Evolutionary conservation across 371 early-diverging fungal genomes (phyloP).

Genomic region (Mucor velutinosus): DNA sequence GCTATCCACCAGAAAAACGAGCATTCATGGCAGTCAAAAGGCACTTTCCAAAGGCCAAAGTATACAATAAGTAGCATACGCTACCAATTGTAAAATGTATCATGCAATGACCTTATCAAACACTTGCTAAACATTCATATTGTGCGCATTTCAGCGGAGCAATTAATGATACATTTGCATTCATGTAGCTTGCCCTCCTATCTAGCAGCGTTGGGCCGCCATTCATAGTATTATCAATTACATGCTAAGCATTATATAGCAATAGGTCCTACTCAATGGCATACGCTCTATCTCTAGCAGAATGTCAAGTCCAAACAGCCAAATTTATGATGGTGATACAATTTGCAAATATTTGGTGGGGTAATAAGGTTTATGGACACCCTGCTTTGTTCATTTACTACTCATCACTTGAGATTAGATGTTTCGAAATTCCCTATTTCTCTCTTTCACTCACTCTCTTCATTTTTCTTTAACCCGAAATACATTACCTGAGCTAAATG

Average conservation of each 20-base stretch:
- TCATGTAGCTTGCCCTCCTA: not conserved
- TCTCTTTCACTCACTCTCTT: too few species aligned
- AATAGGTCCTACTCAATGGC: not conserved
- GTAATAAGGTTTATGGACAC: not conserved
- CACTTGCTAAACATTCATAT: too few species aligned
- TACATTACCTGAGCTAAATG: not conserved
- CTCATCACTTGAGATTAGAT: not conserved
- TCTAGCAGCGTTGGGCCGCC: not conserved
- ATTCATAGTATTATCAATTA: not conserved
- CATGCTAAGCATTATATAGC: too few species aligned
- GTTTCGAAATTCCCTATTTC: not conserved
- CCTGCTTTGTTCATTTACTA: not conserved
- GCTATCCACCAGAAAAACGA: not conserved
- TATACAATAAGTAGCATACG: too few species aligned
- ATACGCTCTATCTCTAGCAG: too few species aligned
- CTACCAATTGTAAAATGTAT: too few species aligned
- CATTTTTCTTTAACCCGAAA: not conserved
- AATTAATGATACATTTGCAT: not conserved
- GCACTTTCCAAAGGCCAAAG: not conserved
- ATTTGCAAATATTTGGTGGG: not conserved
- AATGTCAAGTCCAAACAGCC: too few species aligned
- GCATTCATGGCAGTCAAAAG: not conserved
- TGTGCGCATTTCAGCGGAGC: not conserved
- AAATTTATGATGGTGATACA: too few species aligned
- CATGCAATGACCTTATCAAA: too few species aligned